These are phyloP conservation scores for Allomyces macrogynus DNA, from an alignment of 192 early-diverging fungal genomes.

Conservation along the genomic window DNA sequence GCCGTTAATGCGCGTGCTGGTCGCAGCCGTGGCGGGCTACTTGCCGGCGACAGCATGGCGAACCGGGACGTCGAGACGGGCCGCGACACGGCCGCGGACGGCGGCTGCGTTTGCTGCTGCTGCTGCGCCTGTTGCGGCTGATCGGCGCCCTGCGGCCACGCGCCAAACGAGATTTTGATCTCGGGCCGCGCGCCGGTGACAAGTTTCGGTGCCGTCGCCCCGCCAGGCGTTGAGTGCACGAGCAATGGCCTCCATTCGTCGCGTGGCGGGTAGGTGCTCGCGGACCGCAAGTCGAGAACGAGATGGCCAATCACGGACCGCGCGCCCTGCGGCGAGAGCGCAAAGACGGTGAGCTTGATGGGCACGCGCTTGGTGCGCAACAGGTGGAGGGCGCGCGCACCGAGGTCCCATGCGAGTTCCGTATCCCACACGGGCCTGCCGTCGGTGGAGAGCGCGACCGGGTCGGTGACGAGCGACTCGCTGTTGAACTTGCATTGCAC, in stretches of 20 bases:
- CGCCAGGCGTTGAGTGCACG: constrained; percentile 15
- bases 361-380: constrained; percentile 22
- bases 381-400: constrained; percentile 15
- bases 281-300: constrained; percentile 32
- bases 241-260: constrained; percentile 23
- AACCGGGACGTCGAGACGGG: no score
- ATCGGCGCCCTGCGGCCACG: constrained; percentile 1
- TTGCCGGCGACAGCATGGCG: no score
- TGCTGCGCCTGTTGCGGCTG: no score
- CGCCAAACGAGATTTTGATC: constrained; percentile 27
- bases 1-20: no score
- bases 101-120: no score
- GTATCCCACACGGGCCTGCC: constrained; percentile 29
- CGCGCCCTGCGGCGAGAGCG: constrained; percentile 11
- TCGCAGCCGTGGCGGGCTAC: no score
- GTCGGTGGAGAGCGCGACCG: constrained; percentile 14
- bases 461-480: constrained; percentile 35
- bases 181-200: constrained; percentile 17
- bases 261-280: constrained; percentile 3
- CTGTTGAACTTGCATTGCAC: constrained; percentile 41
- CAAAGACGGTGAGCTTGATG: constrained; percentile 24
- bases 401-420: constrained; percentile 33
- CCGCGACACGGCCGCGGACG: no score
- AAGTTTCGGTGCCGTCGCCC: background rate
- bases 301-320: constrained; percentile 24